Percentiles rank a stretch among this genome's conserved stretches.
Conservation (phyloP, 2,329 filamentous ascomycete genomes). For the Fusarium continuum region DNA sequence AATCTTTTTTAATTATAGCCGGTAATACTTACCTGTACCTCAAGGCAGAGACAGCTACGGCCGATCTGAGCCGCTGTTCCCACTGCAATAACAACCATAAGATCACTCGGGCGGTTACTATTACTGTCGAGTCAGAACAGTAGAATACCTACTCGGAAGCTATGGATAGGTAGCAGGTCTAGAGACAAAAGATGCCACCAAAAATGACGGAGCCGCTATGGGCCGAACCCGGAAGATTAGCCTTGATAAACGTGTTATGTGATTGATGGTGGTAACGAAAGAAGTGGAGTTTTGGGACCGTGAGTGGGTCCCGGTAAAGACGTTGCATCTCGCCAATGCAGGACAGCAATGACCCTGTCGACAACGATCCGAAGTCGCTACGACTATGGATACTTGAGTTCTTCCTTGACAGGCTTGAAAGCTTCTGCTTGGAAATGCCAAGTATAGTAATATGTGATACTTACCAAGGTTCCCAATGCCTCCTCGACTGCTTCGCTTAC, state of each 20-base stretch:
- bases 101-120: not conserved
- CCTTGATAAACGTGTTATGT: conserved; percentile 36
- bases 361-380: conserved; percentile 14
- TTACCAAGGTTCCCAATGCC: too few species aligned
- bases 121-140: not conserved
- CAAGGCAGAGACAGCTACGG: not conserved
- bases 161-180: not conserved
- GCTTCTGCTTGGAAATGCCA: not conserved
- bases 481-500: too few species aligned
- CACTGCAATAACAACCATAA: not conserved
- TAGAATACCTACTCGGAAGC: not conserved
- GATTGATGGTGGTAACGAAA: conserved; percentile 37
- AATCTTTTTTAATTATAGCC: not conserved
- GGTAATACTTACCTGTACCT: not conserved
- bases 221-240: conserved; percentile 17
- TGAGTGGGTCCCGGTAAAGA: conserved; percentile 10
- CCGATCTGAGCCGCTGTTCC: not conserved
- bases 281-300: conserved; percentile 8
- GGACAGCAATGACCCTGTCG: conserved; percentile 3
- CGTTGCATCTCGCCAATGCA: conserved; percentile 20
- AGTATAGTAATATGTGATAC: not conserved
- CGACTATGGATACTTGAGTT: not conserved
- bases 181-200: not conserved
- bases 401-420: not conserved
- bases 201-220: conserved; percentile 25